Evolutionary conservation across 1,284 basidiomycete genomes (phyloP).

Genomic region (Cutaneotrichosporon mucoides): DNA sequence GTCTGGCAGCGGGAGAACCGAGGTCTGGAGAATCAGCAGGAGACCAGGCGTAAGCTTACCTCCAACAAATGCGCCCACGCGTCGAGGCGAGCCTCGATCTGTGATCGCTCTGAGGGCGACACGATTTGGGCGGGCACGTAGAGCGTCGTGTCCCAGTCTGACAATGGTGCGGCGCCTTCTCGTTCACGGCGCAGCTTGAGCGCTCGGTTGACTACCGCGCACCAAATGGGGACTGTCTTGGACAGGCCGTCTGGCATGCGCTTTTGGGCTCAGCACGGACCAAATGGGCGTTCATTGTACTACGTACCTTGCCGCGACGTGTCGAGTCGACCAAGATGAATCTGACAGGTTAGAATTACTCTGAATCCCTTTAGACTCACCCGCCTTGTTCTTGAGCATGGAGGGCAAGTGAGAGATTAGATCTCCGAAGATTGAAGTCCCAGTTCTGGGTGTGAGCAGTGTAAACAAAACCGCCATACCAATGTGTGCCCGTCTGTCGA

Average conservation of each 20-base stretch:
- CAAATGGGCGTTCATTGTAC: no score
- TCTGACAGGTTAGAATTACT: constrained; percentile 49
- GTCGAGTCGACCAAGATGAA: constrained; percentile 90
- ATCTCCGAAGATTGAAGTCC: constrained; percentile 78
- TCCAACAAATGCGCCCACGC: constrained; percentile 70
- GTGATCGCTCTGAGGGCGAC: constrained; percentile 41
- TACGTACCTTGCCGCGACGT: constrained; percentile 67
- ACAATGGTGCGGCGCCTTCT: background rate
- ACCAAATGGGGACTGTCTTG: constrained; percentile 96
- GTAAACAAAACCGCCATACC: constrained; percentile 27
- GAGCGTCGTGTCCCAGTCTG: constrained; percentile 36
- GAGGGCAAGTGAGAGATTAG: constrained; percentile 75
- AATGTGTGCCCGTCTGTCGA: constrained; percentile 91
- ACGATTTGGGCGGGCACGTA: constrained; percentile 45
- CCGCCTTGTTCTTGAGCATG: constrained; percentile 59
- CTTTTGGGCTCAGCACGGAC: constrained; percentile 21
- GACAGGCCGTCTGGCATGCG: constrained; percentile 90
- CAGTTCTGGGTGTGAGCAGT: constrained; percentile 54
- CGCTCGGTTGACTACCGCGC: constrained; percentile 81
- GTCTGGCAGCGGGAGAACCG: constrained; percentile 41
- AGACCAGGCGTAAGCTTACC: constrained; percentile 6
- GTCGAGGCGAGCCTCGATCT: constrained; percentile 52
- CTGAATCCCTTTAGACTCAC: constrained; percentile 41
- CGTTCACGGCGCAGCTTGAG: constrained; percentile 33
- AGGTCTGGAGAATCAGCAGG: constrained; percentile 23